phyloP scores from a whole-genome alignment of 2,329 filamentous ascomycete species.

The Pyrenochaeta sp. region DNA sequence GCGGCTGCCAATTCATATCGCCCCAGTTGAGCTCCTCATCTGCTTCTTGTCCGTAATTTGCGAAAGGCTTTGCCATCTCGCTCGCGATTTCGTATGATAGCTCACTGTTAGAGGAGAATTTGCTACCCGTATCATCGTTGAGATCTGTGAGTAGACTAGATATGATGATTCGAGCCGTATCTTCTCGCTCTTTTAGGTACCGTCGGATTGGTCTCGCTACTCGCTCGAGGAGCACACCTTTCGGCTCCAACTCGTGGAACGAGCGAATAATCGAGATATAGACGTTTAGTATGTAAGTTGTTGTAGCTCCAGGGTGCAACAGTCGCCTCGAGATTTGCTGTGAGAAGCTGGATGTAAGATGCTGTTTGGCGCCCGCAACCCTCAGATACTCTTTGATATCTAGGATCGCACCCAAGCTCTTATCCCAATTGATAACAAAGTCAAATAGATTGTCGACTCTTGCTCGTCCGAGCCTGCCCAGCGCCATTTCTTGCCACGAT shows the following conservation, averaged over 20 bases:
- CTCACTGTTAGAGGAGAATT: constrained; percentile 67
- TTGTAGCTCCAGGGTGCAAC: constrained; percentile 78
- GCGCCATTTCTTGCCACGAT: constrained; percentile 75
- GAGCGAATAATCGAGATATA: constrained; percentile 83
- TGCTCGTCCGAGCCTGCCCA: constrained; percentile 72
- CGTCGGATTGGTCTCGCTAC: constrained; percentile 76
- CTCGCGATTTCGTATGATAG: constrained; percentile 72
- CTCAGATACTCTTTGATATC: constrained; percentile 77
- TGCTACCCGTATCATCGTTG: constrained; percentile 54
- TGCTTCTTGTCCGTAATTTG: constrained; percentile 60
- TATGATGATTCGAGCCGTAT: constrained; percentile 80
- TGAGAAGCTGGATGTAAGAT: constrained; percentile 75
- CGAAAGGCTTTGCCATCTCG: constrained; percentile 69
- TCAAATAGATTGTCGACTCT: constrained; percentile 79
- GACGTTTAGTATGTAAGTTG: constrained; percentile 76
- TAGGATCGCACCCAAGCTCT: constrained; percentile 74
- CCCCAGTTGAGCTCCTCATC: constrained; percentile 82
- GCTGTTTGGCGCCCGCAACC: constrained; percentile 71
- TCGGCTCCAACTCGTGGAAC: constrained; percentile 78
- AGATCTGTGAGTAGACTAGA: constrained; percentile 73
- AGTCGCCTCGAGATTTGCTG: constrained; percentile 70
- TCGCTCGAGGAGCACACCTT: constrained; percentile 78
- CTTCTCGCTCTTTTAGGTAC: constrained; percentile 79
- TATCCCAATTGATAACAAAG: constrained; percentile 79
- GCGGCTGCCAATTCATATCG: constrained; percentile 92